Conservation (phyloP, 768 basidiomycete species). For the Naganishia vishniacii region DNA sequence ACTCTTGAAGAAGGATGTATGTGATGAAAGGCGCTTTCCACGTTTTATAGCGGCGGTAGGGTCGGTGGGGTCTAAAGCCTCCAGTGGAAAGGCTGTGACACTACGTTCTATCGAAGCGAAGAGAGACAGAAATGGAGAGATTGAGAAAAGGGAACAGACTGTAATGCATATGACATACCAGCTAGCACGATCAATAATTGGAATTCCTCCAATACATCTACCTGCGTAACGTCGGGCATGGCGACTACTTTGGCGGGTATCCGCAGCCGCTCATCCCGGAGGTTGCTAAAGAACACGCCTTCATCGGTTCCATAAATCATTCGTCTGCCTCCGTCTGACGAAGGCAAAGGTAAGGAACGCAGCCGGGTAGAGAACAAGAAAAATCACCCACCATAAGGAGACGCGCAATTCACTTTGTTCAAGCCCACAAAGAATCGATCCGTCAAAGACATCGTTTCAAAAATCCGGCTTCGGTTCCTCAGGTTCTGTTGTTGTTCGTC, state of each 20-base stretch:
- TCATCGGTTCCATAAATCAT: constrained; percentile 97
- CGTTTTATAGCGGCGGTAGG: constrained; percentile 85
- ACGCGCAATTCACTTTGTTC: constrained; percentile 89
- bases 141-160: no score
- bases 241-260: constrained; percentile 80
- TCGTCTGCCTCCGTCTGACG: constrained; percentile 68
- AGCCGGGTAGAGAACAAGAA: neutral
- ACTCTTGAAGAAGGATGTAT: constrained; percentile 96
- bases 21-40: constrained; percentile 88
- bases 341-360: neutral
- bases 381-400: constrained; percentile 61
- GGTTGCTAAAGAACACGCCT: constrained; percentile 88
- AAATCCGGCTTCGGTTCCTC: constrained; percentile 75
- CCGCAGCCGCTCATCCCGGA: constrained; percentile 67
- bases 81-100: constrained; percentile 91
- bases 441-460: constrained; percentile 75
- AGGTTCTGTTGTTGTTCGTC: constrained; percentile 79
- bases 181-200: constrained; percentile 96
- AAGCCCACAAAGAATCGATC: constrained; percentile 80
- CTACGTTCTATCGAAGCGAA: constrained; percentile 70
- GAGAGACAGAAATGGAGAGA: no score
- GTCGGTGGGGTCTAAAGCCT: constrained; percentile 82
- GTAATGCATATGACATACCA: no score
- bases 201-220: constrained; percentile 93
- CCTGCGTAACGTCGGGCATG: constrained; percentile 81